These are phyloP conservation scores for Russula sp. DNA, from an alignment of 768 basidiomycete genomes.

Conservation along the genomic window DNA sequence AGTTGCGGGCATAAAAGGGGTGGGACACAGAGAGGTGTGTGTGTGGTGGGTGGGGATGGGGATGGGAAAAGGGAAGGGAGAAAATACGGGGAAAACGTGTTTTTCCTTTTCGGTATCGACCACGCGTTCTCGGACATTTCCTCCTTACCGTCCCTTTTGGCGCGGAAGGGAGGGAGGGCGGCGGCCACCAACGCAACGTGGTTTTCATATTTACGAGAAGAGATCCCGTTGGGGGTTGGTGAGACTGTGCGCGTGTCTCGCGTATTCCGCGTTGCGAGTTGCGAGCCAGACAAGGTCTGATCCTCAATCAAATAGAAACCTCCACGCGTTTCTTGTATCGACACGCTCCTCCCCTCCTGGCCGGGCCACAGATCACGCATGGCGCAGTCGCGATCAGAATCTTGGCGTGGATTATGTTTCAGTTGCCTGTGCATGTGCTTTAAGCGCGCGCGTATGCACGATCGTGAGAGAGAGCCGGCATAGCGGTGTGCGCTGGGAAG, in stretches of 20 bases:
- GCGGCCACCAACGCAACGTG: slow-evolving; percentile 1
- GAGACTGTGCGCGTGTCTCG: background rate
- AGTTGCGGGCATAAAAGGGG: too few relatives aligned
- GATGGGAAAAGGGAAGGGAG: too few relatives aligned
- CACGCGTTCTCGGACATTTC: too few relatives aligned
- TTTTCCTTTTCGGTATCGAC: too few relatives aligned
- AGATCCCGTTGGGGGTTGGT: background rate
- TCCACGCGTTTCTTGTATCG: too few relatives aligned
- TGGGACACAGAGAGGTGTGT: too few relatives aligned
- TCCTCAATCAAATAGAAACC: too few relatives aligned
- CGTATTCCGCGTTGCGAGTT: background rate
- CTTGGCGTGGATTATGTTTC: background rate
- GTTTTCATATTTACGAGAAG: slow-evolving; percentile 17
- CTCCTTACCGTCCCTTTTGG: too few relatives aligned
- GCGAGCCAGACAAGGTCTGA: background rate
- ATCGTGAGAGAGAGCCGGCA: background rate
- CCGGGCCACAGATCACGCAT: background rate
- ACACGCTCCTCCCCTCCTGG: too few relatives aligned
- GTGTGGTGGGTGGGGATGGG: too few relatives aligned
- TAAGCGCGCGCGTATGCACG: background rate
- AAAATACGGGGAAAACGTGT: too few relatives aligned
- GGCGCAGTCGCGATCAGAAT: background rate
- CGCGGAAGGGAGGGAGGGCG: too few relatives aligned
- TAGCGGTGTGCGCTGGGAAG: background rate
- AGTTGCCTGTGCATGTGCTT: background rate